Conservation (phyloP, 2,329 filamentous ascomycete genomes). For the Chrysoporthe austroafricana region DNA sequence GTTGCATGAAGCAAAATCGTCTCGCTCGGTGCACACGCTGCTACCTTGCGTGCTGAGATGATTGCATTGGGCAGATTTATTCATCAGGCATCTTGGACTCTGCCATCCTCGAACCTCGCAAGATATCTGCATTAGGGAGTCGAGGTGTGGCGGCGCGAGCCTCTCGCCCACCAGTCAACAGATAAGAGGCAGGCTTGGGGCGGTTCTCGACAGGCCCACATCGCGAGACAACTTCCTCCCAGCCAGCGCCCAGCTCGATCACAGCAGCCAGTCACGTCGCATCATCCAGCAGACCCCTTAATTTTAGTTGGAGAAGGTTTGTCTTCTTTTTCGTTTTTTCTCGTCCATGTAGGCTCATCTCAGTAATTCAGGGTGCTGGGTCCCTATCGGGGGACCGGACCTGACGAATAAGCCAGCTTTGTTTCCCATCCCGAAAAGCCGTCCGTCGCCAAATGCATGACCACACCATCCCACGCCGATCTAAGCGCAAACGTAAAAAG, state of each 20-base stretch:
- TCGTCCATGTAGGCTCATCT: constrained; percentile 28
- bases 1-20: too few species aligned
- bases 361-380: constrained; percentile 25
- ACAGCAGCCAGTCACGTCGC: constrained; percentile 20
- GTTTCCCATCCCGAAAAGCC: constrained; percentile 25
- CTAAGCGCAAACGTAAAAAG: constrained; percentile 31
- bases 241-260: constrained; percentile 9
- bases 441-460: constrained; percentile 30
- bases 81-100: constrained; percentile 9
- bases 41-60: neutral
- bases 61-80: constrained; percentile 10
- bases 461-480: constrained; percentile 30
- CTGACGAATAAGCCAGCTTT: constrained; percentile 28
- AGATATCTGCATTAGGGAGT: neutral
- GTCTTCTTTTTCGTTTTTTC: constrained; percentile 19
- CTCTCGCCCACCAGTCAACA: neutral
- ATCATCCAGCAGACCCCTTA: constrained; percentile 19
- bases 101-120: constrained; percentile 8
- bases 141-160: neutral
- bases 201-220: constrained; percentile 8
- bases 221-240: neutral
- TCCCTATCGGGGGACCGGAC: constrained; percentile 27
- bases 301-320: constrained; percentile 16
- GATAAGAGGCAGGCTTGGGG: neutral
- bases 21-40: neutral